Conservation (phyloP, 768 basidiomycete species). For the Panus rudis region DNA sequence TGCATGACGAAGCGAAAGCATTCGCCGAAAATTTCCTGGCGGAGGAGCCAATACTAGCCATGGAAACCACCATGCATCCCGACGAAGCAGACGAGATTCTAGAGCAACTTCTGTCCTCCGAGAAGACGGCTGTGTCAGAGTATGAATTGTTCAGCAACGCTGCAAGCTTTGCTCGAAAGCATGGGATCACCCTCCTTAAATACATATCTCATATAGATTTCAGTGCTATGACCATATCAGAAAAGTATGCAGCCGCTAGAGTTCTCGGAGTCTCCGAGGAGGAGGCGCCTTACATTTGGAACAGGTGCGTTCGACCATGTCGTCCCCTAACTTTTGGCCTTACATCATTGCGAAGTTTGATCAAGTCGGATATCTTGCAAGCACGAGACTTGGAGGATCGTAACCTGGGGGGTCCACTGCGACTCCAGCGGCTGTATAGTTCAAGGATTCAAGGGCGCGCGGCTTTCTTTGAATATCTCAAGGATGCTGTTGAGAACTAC, state of each 20-base stretch:
- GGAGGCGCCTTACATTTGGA: slow-evolving; percentile 49
- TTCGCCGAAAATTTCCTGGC: slow-evolving; percentile 38
- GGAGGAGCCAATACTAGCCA: background rate
- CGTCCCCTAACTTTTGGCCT: background rate
- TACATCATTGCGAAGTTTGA: slow-evolving; percentile 30
- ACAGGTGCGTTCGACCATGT: slow-evolving; percentile 21
- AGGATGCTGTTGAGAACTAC: slow-evolving; percentile 48
- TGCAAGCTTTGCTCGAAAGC: slow-evolving; percentile 36
- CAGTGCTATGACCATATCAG: slow-evolving; percentile 42
- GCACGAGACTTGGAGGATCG: slow-evolving; percentile 43
- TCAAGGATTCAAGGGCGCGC: slow-evolving; percentile 43
- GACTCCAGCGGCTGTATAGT: slow-evolving; percentile 55
- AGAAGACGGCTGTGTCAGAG: slow-evolving; percentile 51
- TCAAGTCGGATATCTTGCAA: slow-evolving; percentile 53
- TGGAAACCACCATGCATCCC: slow-evolving; percentile 12
- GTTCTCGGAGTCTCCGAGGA: slow-evolving; percentile 33
- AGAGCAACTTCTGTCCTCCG: slow-evolving; percentile 38
- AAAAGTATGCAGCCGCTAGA: slow-evolving; percentile 47
- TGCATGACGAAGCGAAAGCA: slow-evolving; percentile 37
- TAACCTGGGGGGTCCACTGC: slow-evolving; percentile 43
- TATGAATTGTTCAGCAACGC: slow-evolving; percentile 53
- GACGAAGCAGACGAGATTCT: slow-evolving; percentile 39
- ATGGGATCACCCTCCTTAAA: slow-evolving; percentile 35
- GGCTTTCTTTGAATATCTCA: slow-evolving; percentile 58
- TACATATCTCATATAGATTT: slow-evolving; percentile 49